phyloP scores from a whole-genome alignment of 495 filamentous ascomycete species.

The Immersiella caudata region DNA sequence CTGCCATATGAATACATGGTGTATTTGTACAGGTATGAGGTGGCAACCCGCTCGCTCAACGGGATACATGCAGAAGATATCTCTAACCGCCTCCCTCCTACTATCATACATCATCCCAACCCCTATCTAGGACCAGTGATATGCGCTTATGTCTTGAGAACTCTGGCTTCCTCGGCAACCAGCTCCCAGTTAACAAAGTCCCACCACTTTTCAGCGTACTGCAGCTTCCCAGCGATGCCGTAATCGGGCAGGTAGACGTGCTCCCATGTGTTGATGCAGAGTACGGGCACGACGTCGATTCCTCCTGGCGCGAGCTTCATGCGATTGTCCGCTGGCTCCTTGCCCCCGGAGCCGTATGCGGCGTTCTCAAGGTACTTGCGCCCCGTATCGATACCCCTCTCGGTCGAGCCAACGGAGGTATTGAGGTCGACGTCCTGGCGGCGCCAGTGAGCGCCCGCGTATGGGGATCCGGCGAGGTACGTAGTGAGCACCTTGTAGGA shows the following conservation, averaged over 20 bases:
- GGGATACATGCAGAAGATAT: not conserved
- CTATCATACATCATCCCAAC: not conserved
- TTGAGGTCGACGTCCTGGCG: conserved; percentile 80
- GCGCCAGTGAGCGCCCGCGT: conserved; percentile 80
- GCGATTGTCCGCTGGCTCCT: conserved; percentile 33
- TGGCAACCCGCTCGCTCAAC: not conserved
- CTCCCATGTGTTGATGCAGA: conserved; percentile 96
- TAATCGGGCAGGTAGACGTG: conserved; percentile 89
- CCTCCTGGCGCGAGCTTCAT: conserved; percentile 63
- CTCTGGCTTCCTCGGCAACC: conserved; percentile 51
- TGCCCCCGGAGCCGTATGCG: conserved; percentile 54
- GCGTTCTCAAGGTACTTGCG: conserved; percentile 35
- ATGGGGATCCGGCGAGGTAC: conserved; percentile 89
- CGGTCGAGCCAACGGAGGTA: conserved; percentile 50
- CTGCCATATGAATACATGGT: not conserved
- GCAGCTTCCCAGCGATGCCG: conserved; percentile 74
- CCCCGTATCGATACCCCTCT: conserved; percentile 43
- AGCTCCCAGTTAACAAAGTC: conserved; percentile 78
- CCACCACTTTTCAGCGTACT: conserved; percentile 85
- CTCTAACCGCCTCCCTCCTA: not conserved
- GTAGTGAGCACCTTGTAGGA: conserved; percentile 78
- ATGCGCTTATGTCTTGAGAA: not conserved
- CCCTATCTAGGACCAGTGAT: not conserved
- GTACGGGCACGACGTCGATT: conserved; percentile 68
- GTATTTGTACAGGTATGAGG: not conserved